Evolutionary conservation across 169 alveolate genomes (phyloP), one percentile per base, ranked within the genome.

Genomic region (Cryptosporidium ryanae): DNA sequence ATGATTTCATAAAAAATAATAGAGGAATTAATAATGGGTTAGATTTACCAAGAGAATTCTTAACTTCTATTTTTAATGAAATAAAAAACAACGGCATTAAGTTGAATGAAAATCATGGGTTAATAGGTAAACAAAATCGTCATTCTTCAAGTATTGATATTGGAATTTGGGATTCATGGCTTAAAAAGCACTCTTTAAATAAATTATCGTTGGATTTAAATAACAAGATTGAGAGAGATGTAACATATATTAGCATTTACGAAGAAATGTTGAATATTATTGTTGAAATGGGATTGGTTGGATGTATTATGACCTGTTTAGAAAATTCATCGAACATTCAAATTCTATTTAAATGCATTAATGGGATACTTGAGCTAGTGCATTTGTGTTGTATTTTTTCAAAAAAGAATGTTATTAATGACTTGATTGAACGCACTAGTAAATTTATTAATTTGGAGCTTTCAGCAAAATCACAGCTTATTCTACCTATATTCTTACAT

Each of bases 1-100:
- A 96, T 82, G 96, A 94, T 43, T 96, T 95, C 82, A 90, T 95
- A 52, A 90, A 95, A 63, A 96, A 96, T 92, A 94, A 94, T 82
- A 91, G 94, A 48, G 97, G 97, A 23, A 94, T 95, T 66, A 94
- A 96, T 65, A 94, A 91, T 81, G 97, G 98, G 0, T 89, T 93
- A 71, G 94, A 93, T 76, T 84, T 94, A 49, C 96, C 94, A 52
- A 64, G 89, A 2, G 91, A 91, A 82, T 92, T 91, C 84, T 90
- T 94, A 59, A 82, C 71, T 59, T 90, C 91, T 71, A 59, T 94
- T 29, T 94, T 93, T 70, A 70, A 91, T 50, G 82, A 93, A 59
- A 93, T 94, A 64, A 68, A 90, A 38, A 89, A 91, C 76, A 93
- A 92, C 59, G 71, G 63, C 13, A 76, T 76, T 2, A 61, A 76